Percentiles rank a stretch among this genome's conserved stretches.
Conservation (phyloP, 306 rosid genomes). For the Castanospermum australe region DNA sequence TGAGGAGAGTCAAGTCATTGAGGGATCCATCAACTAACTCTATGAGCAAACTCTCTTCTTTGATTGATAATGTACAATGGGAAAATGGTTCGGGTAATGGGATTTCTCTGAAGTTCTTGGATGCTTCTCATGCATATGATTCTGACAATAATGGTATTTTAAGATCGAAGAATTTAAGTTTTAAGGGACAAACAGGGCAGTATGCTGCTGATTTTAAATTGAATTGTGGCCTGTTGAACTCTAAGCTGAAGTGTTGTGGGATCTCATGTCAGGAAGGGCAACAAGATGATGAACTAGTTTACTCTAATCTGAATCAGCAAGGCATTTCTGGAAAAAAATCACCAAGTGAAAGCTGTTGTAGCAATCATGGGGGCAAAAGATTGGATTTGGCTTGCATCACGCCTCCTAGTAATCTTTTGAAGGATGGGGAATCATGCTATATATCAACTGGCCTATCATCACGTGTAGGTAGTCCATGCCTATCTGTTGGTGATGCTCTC, state of each 20-base stretch:
- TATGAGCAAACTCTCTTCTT: slow-evolving; percentile 60
- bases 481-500: slow-evolving; percentile 38
- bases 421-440: slow-evolving; percentile 41
- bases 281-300: slow-evolving; percentile 34
- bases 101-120: slow-evolving; percentile 53
- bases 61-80: slow-evolving; percentile 72
- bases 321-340: slow-evolving; percentile 33
- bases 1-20: slow-evolving; percentile 86
- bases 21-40: slow-evolving; percentile 89
- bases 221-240: slow-evolving; percentile 31
- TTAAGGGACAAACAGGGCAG: slow-evolving; percentile 32
- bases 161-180: slow-evolving; percentile 38
- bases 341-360: slow-evolving; percentile 42
- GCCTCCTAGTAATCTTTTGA: slow-evolving; percentile 45
- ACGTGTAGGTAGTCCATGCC: slow-evolving; percentile 45
- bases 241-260: slow-evolving; percentile 31
- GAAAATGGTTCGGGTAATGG: slow-evolving; percentile 56
- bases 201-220: slow-evolving; percentile 39
- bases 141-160: slow-evolving; percentile 30
- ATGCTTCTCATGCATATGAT: slow-evolving; percentile 44
- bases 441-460: slow-evolving; percentile 32
- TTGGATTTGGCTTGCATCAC: slow-evolving; percentile 35
- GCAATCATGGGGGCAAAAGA: slow-evolving; percentile 42
- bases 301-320: slow-evolving; percentile 32
- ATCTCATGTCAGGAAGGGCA: slow-evolving; percentile 26